phyloP scores from a whole-genome alignment of 139 green algal genomes.

The Auxenochlorella pyrenoidosa region DNA sequence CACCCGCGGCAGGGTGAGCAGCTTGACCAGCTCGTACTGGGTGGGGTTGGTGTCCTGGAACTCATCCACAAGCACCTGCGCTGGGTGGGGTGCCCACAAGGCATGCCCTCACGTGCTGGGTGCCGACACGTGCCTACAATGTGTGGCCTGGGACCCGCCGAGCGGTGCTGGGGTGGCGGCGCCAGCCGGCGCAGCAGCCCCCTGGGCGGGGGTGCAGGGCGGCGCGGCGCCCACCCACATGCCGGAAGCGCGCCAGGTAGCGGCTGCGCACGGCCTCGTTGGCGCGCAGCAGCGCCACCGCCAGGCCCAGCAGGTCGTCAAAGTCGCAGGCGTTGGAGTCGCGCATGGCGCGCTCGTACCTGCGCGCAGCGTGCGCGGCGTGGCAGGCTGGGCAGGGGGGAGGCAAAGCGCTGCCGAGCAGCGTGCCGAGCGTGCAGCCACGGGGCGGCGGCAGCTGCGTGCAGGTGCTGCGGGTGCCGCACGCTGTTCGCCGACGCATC shows the following conservation, averaged over 20 bases:
- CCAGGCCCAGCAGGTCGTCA: slow-evolving; percentile 58
- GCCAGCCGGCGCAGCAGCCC: too few species aligned
- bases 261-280: neutral
- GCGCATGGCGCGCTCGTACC: slow-evolving; percentile 10
- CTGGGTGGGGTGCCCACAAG: too few species aligned
- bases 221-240: too few species aligned
- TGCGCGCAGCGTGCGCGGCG: neutral
- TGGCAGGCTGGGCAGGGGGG: neutral
- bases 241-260: neutral
- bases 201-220: too few species aligned
- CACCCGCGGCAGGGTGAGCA: slow-evolving; percentile 45
- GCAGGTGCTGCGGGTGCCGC: neutral
- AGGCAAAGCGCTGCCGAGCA: too few species aligned
- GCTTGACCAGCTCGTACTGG: slow-evolving; percentile 71
- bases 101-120: too few species aligned
- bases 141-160: too few species aligned
- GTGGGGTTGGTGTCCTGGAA: slow-evolving; percentile 76
- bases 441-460: neutral
- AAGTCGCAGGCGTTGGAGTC: slow-evolving; percentile 43
- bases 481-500: too few species aligned
- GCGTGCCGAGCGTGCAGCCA: too few species aligned
- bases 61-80: slow-evolving; percentile 73
- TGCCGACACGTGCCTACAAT: too few species aligned
- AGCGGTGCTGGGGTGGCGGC: too few species aligned
- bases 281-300: slow-evolving; percentile 40